Evolutionary conservation across 768 basidiomycete genomes (phyloP), one percentile per base, ranked within the genome.

Genomic region (Rhodotorula taiwanensis): DNA sequence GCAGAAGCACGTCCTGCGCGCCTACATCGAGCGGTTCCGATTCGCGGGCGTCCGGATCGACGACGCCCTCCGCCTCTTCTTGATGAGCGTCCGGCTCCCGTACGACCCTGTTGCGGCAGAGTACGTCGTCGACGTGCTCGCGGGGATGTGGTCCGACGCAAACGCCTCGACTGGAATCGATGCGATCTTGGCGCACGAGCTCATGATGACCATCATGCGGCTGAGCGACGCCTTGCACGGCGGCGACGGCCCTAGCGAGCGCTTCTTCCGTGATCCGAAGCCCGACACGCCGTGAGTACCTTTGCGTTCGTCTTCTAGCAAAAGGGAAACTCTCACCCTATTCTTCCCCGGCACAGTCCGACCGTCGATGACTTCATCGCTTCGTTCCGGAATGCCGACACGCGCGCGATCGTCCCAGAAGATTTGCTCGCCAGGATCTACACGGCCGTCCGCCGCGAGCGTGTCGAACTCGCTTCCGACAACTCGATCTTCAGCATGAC

Each of bases 81-180:
- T 97, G 62, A 83, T 89, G 71, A 86, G 91, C 11, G 75, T 97
- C 42, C 80, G 87, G 70, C 72, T 86, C n/a, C 83, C 85, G 11
- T 72, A 77, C 33, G 79, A 81, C 42, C 56, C 75, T 21, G 66
- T 67, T 7, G 76, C 76, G 41, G 76, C 85, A 36, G 88, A 92
- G 67, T 80, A 84, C 69, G 78, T 95, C 4, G 80, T 97, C 34
- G 84, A 88, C 71, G 82, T 86, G 15, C 91, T 99, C 73, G 87
- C 91, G 20, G 81, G 83, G 69, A 82, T 88, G 33, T 98, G 92
- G 88, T 88, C 89, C 71, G 88, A 91, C 64, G 86, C 88, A 25
- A 98, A 99, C 73, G 82, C 84, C 10, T 79, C 81, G 52, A 80
- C 82, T 30, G 67, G 63, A 2, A 52, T 58, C 53, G 67, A 69